A percentile compares a stretch with the other conserved stretches of the same genome.
Conservation (phyloP, 2,329 filamentous ascomycete genomes). For the Colletotrichum lentis region DNA sequence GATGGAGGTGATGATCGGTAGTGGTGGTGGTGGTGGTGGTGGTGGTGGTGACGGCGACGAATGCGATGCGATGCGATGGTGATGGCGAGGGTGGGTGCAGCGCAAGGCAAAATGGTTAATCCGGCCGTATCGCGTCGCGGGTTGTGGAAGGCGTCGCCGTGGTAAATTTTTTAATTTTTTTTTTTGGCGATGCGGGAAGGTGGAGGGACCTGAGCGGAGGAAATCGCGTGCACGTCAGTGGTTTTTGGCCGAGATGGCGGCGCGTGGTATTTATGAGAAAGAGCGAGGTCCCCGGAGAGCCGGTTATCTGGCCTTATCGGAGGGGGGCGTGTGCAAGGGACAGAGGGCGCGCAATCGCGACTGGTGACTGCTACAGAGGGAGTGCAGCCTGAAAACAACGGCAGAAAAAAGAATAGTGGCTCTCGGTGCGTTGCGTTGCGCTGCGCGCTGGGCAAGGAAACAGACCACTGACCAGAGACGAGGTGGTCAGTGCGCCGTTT, state of each 20-base stretch:
- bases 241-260: slow-evolving; percentile 54
- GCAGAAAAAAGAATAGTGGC: slow-evolving; percentile 49
- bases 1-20: slow-evolving; percentile 13
- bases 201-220: slow-evolving; percentile 50
- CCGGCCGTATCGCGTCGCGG: slow-evolving; percentile 25
- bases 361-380: slow-evolving; percentile 34
- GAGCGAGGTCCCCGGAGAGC: slow-evolving; percentile 47
- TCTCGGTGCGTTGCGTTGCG: neutral
- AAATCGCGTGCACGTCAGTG: slow-evolving; percentile 59
- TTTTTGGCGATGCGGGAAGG: slow-evolving; percentile 33
- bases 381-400: slow-evolving; percentile 33
- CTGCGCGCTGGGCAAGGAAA: slow-evolving; percentile 41
- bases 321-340: slow-evolving; percentile 41
- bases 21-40: neutral
- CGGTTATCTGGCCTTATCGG: slow-evolving; percentile 52
- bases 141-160: slow-evolving; percentile 17
- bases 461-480: slow-evolving; percentile 29
- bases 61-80: slow-evolving; percentile 1
- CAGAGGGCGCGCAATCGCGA: slow-evolving; percentile 34
- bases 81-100: neutral
- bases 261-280: slow-evolving; percentile 58
- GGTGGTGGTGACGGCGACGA: neutral
- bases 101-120: slow-evolving; percentile 25
- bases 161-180: neutral
- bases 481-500: slow-evolving; percentile 36